Evolutionary conservation across 2,329 filamentous ascomycete genomes (phyloP), one percentile per base, ranked within the genome.

Genomic region (Bisporella sp.): DNA sequence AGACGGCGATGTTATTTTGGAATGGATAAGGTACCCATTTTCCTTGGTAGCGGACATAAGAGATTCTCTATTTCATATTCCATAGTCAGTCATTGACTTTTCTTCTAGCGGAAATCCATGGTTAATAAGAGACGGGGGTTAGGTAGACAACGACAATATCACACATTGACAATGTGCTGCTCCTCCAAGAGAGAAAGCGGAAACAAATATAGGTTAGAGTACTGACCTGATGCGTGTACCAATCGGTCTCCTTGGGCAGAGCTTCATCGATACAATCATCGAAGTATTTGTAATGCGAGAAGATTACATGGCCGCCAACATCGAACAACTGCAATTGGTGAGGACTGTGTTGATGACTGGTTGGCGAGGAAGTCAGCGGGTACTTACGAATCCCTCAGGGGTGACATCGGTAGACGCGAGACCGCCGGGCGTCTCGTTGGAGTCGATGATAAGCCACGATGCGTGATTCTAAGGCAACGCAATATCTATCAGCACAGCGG

Each of bases 1-100:
- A 75, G 84, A 96, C 92, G 65, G 92, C 95, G 69, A 99, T 92
- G 79, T 99, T 99, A 83, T 97, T 99, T 78, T 99, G 93, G 85
- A 99, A 96, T 58, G 93, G 93, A 75, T 99, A 99, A 47, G 93
- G 92, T 52, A 99, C 92, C 93, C 93, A 99, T 66, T 89, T 79
- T 60, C 79, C 79, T 82, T 95, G 92, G 85, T 90, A 96, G 68
- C 93, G 91, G 62, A 99, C 92, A 71, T 99, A 99, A 57, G 93
- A 99, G 73, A 99, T 92, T 69, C 93, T 90, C 79, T 99, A 39
- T 39, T 39, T 39, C 35, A 39, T 3, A 39, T 39, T 39, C 35
- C 9, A 39, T 39, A 39, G 35, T 39, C 35, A 39, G 35, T 39
- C 35, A 39, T 39, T 39, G 35, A 39, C 3, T 39, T 39, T 39